Evolutionary conservation across 2,329 filamentous ascomycete species (phyloP), one percentile per base, ranked within the genome.

Genomic region (Cytospora paraplurivora): DNA sequence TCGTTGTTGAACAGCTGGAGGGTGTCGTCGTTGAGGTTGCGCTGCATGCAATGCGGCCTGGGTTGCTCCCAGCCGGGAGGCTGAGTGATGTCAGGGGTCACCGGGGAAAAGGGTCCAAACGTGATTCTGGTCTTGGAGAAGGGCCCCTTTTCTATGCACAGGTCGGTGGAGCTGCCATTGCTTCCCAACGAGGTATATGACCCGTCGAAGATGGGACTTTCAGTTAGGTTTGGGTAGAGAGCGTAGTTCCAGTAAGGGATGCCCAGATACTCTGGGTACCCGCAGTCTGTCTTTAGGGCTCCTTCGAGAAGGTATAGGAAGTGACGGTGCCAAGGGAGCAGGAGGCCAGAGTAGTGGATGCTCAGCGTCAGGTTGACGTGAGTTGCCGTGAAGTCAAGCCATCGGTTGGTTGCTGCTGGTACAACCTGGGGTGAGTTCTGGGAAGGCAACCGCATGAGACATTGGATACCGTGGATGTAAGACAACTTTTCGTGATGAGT

Each of bases 361-460:
- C 56, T 59, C 11, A 74, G 64, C 0, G 81, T 81, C 65, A 79
- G 75, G 59, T 81, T 78, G 62, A 85, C 77, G 64, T 85, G 82
- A 0, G 76, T 74, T 6, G 77, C 80, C 7, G 81, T 74, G 51
- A 79, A 84, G 64, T 85, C 82, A 67, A 85, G 82, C 53, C 53
- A 64, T 5, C 58, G 52, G 33, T 7, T 62, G 4, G 69, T 72
- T 0, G 72, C 75, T 5, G 76, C 76, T 2, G 76, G 71, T 8
- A 72, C 74, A 47, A 74, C 69, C 11, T 65, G 59, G 17, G 70
- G 53, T 12, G 72, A 70, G 1, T 71, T 74, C 7, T 65, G 63
- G 2, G 75, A 64, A 1, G 76, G 74, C 59, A 72, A 63, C 1
- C 55, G 56, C 64, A 73, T 70, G 50, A 80, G 66, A 58, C 78